Percentiles rank a stretch among this genome's conserved stretches.
phyloP scores from a whole-genome alignment of 176 grass and related monocot species.

The Oryza brachyantha region DNA sequence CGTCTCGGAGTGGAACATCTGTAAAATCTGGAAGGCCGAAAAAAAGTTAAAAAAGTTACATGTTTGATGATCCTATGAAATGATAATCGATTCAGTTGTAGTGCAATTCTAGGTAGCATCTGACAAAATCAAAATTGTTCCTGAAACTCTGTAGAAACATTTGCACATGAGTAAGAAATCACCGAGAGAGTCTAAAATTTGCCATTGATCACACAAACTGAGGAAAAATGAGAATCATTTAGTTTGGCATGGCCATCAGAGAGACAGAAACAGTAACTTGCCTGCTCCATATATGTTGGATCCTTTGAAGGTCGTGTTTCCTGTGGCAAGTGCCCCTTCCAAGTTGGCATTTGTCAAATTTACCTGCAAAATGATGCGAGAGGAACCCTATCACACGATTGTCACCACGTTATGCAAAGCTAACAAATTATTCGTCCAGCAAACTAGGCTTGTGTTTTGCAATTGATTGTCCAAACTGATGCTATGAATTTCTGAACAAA shows the following conservation, averaged over 20 bases:
- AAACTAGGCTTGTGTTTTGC: neutral
- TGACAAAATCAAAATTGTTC: too few relatives aligned
- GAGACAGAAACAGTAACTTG: neutral
- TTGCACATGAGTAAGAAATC: neutral
- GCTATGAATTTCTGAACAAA: neutral
- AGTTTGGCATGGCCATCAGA: neutral
- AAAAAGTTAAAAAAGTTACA: neutral
- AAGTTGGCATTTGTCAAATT: slow-evolving; percentile 82
- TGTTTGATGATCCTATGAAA: neutral
- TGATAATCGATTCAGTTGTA: neutral
- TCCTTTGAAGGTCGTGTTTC: slow-evolving; percentile 78
- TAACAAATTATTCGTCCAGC: neutral
- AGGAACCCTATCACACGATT: neutral
- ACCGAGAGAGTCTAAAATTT: too few relatives aligned
- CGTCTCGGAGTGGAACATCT: slow-evolving; percentile 78
- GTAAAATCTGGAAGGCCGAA: slow-evolving; percentile 54
- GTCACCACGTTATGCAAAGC: neutral
- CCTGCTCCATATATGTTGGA: slow-evolving; percentile 70
- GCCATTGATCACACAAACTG: neutral
- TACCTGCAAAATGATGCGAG: slow-evolving; percentile 13
- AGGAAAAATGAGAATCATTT: neutral
- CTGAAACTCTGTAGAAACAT: neutral
- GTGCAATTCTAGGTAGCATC: neutral
- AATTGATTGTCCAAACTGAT: neutral
- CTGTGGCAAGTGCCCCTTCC: slow-evolving; percentile 78